Evolutionary conservation across 176 grass and related monocot species (phyloP), one percentile per base, ranked within the genome.

Genomic region (Rhynchospora pubera): DNA sequence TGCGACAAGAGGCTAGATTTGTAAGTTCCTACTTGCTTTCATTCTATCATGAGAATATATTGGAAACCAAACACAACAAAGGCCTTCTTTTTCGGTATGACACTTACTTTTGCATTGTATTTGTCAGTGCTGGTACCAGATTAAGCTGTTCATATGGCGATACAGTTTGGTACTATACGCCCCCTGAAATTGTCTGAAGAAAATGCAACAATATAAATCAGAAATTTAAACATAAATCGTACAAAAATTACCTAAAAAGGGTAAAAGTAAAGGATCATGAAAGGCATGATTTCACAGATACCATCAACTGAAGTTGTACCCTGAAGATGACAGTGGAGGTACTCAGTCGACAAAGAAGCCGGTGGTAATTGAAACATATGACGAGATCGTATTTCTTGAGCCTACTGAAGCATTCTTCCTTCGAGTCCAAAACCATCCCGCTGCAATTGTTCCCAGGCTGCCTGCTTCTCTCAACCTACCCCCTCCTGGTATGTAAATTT

Each of bases 351-450:
- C 86, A 15, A 95, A 99, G 82, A 99, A 93, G 28, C 96, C 92
- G 3, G 96, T 99, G 79, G 92, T 99, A 32, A 58, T 93, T 59
- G 96, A 99, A 82, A 85, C 86, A 19, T 95, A 99, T 1, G 89
- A 95, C 88, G 96, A 95, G 65, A 75, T 95, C 56, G 87, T 95
- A 18, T 95, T 99, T 79, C 87, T 85, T 28, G 96, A 99, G 34
- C 96, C 92, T 79, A 70, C 84, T 0, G 91, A 99, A 80, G 74
- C 92, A 0, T 99, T 99, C 43, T 99, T 99, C 79, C 75, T 84
- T 50, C 78, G 86, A 57, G 96, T 99, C 9, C 96, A 99, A 67
- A 93, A 95, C 82, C 96, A 99, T 69, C 96, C 96, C 6, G 96
- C 92, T 87, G 96, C 96, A 62, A 88, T 74, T 66, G 89, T 93